Evolutionary conservation across 2,329 filamentous ascomycete species (phyloP), one percentile per base, ranked within the genome.

Genomic region (Pyricularia grisea): DNA sequence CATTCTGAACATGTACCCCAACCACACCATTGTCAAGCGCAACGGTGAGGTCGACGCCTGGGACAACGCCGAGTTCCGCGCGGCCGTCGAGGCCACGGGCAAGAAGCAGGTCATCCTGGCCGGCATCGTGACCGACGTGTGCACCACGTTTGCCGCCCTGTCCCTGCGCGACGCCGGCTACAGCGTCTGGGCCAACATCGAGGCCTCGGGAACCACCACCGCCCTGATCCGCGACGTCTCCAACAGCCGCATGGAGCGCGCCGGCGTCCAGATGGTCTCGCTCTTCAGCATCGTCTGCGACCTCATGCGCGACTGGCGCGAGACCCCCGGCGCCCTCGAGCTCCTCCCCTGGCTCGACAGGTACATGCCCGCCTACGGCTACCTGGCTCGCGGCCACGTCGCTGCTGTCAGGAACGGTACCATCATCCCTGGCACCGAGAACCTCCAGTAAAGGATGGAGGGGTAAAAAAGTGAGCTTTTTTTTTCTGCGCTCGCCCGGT

Each of bases 1-100:
- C 74, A 90, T 93, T 71, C 76, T 85, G 5, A 82, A 88, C 14
- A 84, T 89, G 85, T 88, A 91, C 75, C 90, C 90, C 30, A 79
- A 86, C 65, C 86, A 88, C 0, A 86, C 90, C 0, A 79, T 92
- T 12, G 85, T 93, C 74, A 81, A 84, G 73, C 87, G 91, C 50
- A 83, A 89, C 71, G 90, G 91, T 58, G 88, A 93, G 75, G 90
- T 93, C 74, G 86, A 92, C 75, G 90, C 91, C 2, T 92, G 90
- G 91, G 91, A 93, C 75, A 92, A 92, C 73, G 73, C 83, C 2
- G 85, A 90, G 0, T 92, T 93, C 80, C 84, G 84, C 50, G 81
- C 81, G 1, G 90, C 91, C 1, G 83, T 93, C 71, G 79, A 83
- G 71, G 89, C 88, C 1, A 85, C 89, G 4, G 85, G 85, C 70